Conservation (phyloP, 1,284 basidiomycete genomes). For the Trametes hirsuta region DNA sequence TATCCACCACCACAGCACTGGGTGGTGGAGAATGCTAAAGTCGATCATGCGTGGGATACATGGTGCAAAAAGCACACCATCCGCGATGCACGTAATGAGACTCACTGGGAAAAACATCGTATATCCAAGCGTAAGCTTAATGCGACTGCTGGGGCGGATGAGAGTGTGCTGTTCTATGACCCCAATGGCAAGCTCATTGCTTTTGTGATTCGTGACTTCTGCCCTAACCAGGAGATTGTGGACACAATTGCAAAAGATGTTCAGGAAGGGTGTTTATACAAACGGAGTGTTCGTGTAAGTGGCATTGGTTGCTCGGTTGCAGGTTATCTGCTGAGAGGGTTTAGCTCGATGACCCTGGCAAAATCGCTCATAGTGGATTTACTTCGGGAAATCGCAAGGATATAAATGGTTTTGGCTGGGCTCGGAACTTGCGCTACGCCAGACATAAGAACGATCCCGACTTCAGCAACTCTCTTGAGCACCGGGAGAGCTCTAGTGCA, state of each 20-base stretch:
- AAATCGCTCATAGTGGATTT: neutral
- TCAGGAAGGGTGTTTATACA: neutral
- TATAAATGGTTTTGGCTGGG: neutral
- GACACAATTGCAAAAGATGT: neutral
- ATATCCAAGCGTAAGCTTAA: neutral
- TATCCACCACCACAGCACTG: neutral
- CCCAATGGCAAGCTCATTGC: neutral
- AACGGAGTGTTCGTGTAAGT: neutral
- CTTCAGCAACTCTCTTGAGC: too few relatives aligned
- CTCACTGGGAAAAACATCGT: neutral
- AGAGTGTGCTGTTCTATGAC: slow-evolving; percentile 1
- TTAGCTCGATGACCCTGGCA: neutral
- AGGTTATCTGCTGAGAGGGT: neutral
- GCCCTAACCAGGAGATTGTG: neutral
- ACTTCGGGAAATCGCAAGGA: neutral
- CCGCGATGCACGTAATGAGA: neutral
- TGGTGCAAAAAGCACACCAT: neutral
- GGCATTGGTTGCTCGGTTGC: neutral
- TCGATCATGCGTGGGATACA: neutral
- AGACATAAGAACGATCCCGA: too few relatives aligned
- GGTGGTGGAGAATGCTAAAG: neutral
- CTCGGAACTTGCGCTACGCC: too few relatives aligned
- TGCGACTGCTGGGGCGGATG: neutral
- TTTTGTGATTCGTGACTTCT: neutral
- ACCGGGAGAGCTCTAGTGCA: too few relatives aligned